Evolutionary conservation across 2,329 filamentous ascomycete genomes (phyloP), one percentile per base, ranked within the genome.

Genomic region (Alternaria triticimaculans): DNA sequence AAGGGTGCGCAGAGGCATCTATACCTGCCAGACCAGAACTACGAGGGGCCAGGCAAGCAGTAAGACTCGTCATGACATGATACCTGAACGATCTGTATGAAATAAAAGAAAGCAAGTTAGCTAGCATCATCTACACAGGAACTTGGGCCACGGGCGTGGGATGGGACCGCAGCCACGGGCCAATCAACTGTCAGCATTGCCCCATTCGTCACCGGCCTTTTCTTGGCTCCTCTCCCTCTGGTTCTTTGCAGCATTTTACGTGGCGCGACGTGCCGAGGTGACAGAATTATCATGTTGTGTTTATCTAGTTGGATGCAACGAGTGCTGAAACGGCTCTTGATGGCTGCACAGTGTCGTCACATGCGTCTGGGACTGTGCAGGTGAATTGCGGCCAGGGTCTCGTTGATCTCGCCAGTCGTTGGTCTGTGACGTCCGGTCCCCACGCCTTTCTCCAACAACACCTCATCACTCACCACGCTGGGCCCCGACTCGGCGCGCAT

Each of bases 1-100:
- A 89, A 92, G 78, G 96, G 96, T 37, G 94, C 95, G 7, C 90
- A 96, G 82, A 89, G 96, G 83, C 96, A 98, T 85, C 83, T 99
- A 79, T 99, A 98, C 82, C 87, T 99, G 77, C 96, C 96, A 46
- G 95, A 99, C 84, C 75, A 80, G 66, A 92, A 92, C 76, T 99
- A 99, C 84, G 86, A 87, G 69, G 92, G 88, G 79, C 95, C 87
- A 71, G 91, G 87, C 80, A 86, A 83, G 75, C 82, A 86, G 71
- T 79, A 78, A 71, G 59, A 23, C 4, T 20, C 25, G 44, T 43
- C 48, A 28, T 25, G 54, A 51, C 59, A 67, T 58, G 49, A 66
- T 37, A 62, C 43, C 56, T 41, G n/a, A 58, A 63, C 11, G 45
- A 65, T 25, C 37, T 50, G 48, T 51, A 65, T 33, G 55, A 58